Evolutionary conservation across 331 rosid species (phyloP).

Genomic region (Telfairia occidentalis): DNA sequence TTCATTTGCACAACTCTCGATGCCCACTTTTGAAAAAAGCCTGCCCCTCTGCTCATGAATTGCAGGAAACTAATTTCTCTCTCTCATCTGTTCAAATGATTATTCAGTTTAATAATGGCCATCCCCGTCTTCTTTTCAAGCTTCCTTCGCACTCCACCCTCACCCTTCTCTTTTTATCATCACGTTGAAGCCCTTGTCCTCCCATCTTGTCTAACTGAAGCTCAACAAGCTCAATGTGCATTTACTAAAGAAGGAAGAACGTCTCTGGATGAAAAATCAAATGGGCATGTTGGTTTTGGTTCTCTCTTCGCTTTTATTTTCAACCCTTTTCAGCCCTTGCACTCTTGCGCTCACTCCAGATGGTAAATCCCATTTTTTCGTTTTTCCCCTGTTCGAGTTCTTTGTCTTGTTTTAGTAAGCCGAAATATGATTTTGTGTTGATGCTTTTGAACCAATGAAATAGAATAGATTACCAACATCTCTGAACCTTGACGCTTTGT

Average conservation of each 20-base stretch:
- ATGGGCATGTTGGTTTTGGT: slow-evolving; percentile 30
- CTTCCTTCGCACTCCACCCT: slow-evolving; percentile 16
- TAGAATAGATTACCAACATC: background rate
- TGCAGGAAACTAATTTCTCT: slow-evolving; percentile 16
- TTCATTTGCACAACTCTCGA: slow-evolving; percentile 36
- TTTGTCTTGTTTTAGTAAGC: background rate
- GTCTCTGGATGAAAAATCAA: slow-evolving; percentile 13
- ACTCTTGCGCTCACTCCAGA: slow-evolving; percentile 59
- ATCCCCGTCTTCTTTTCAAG: background rate
- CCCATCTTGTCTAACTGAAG: background rate
- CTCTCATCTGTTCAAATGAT: slow-evolving; percentile 33
- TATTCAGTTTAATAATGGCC: slow-evolving; percentile 23
- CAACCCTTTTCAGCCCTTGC: slow-evolving; percentile 20
- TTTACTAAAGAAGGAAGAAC: background rate
- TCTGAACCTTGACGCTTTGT: background rate
- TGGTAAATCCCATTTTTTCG: slow-evolving; percentile 31
- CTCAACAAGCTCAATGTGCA: background rate
- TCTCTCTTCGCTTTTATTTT: slow-evolving; percentile 23
- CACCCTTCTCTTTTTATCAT: slow-evolving; percentile 16
- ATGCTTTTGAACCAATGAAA: background rate
- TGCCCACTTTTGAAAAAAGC: slow-evolving; percentile 23
- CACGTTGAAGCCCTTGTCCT: slow-evolving; percentile 2
- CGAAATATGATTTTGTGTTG: background rate
- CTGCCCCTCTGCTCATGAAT: slow-evolving; percentile 30
- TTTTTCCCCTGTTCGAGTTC: background rate